Base-by-base conservation (phyloP, 768 basidiomycete genomes). In the Collybia mongolica region DNA sequence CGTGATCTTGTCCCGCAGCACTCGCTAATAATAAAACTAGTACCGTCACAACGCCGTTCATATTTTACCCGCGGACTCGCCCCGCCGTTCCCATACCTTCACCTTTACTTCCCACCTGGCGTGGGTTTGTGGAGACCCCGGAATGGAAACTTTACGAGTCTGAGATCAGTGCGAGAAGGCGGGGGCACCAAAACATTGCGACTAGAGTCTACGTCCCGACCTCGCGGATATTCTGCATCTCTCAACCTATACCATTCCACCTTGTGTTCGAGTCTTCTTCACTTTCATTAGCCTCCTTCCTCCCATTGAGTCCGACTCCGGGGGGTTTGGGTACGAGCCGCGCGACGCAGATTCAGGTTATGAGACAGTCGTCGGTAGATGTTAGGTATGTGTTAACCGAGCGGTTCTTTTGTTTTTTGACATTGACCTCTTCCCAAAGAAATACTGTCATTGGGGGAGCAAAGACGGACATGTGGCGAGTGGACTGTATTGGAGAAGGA, bases 401-500 rank as follows among this genome's bases (percentile, higher is more conserved):
- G 6, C 12, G 15, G n/a, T n/a, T n/a, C 8, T 39, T 18, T 19
- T 17, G 28, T 23, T 42, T 24, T 17, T n/a, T 28, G 15, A 26
- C 11, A 44, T 39, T 32, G 20, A n/a, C 22, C 41, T 37, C 47
- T 37, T 28, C 55, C 54, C 4, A 6, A 6, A 84, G 82, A 37
- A 81, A 82, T 55, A 59, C 70, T 2, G 51, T 74, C 15, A 57
- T 78, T 15, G 57, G 72, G 7, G 77, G 76, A 1, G 77, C 79
- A n/a, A 86, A 83, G 63, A 76, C 84, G 1, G 82, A 88, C 54
- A 88, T 88, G 19, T 89, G 86, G 85, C 71, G 79, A 49, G 74
- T 81, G 1, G 83, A 83, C 54, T 72, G 68, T 48, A 81, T 88
- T 32, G 86, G 86, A 6, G 80, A 82, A 58, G 86, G 77, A n/a